These are phyloP conservation scores for Amborella trichopoda DNA, from an alignment of 164 flowering plant species.

Conservation along the genomic window DNA sequence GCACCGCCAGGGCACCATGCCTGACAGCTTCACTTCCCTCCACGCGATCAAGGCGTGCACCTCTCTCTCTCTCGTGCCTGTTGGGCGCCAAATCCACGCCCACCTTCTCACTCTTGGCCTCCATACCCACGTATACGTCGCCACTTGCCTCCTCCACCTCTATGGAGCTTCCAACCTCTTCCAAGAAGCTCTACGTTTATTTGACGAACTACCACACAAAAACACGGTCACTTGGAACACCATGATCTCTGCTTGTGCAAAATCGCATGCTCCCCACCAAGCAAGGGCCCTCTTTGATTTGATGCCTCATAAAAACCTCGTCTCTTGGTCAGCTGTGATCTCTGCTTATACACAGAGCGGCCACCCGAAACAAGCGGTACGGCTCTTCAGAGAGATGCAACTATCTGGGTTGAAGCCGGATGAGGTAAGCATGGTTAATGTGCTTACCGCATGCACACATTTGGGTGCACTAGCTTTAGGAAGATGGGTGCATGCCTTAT, in stretches of 20 bases:
- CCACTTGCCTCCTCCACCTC: conserved; percentile 27
- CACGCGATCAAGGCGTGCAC: no score
- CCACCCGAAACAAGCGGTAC: conserved; percentile 20
- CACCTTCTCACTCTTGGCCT: conserved; percentile 41
- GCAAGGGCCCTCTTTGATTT: conserved; percentile 33
- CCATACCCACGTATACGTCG: conserved; percentile 31
- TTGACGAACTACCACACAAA: conserved; percentile 51
- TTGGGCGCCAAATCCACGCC: no score
- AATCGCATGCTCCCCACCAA: conserved; percentile 16
- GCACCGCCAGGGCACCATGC: no score
- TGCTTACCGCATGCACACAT: conserved; percentile 36
- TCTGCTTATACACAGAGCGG: conserved; percentile 28
- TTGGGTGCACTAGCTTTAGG: no score
- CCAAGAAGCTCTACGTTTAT: conserved; percentile 27
- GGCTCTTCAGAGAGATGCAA: conserved; percentile 33
- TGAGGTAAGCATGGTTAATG: conserved; percentile 19
- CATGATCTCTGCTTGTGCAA: conserved; percentile 42
- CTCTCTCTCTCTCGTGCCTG: no score
- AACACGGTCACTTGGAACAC: conserved; percentile 51
- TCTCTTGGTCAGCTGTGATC: conserved; percentile 61
- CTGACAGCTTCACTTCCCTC: no score
- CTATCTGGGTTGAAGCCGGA: conserved; percentile 30
- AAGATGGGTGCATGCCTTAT: conserved; percentile 42
- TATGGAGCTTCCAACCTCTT: conserved; percentile 24
- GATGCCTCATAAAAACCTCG: conserved; percentile 31